Conservation (phyloP, 768 basidiomycete species). For the Nevesoporus exiguus region DNA sequence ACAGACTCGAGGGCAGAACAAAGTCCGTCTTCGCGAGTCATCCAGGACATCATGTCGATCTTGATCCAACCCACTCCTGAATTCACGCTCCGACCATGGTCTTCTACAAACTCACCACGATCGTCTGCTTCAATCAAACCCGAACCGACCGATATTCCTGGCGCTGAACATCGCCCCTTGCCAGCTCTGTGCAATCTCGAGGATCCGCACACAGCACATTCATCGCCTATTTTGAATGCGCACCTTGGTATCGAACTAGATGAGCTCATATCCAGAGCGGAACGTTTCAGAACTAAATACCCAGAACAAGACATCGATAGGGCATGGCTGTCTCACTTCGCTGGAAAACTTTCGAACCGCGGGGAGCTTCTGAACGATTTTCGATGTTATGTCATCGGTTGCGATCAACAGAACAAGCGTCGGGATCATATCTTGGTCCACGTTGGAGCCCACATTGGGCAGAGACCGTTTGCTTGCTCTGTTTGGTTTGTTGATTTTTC, state of each 20-base stretch:
- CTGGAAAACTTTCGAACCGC: constrained; percentile 56
- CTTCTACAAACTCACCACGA: constrained; percentile 1
- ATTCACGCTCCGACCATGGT: constrained; percentile 5
- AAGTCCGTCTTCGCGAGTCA: constrained; percentile 27
- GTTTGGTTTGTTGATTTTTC: constrained; percentile 50
- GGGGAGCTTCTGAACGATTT: constrained; percentile 60
- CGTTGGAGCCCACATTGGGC: constrained; percentile 67
- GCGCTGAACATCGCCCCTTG: not conserved
- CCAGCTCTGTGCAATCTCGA: constrained; percentile 1
- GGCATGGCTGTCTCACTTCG: constrained; percentile 63
- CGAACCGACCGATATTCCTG: not conserved
- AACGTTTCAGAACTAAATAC: constrained; percentile 50
- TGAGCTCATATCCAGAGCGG: constrained; percentile 54
- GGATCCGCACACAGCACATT: not conserved
- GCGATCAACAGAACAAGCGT: constrained; percentile 65
- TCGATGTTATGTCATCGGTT: constrained; percentile 66
- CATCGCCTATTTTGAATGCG: constrained; percentile 58
- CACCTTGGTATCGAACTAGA: constrained; percentile 56
- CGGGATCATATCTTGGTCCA: constrained; percentile 74
- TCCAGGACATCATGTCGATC: constrained; percentile 32
- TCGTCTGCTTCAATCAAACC: not conserved
- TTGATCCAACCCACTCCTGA: constrained; percentile 19
- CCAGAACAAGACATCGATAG: constrained; percentile 60
- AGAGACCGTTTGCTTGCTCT: constrained; percentile 61
- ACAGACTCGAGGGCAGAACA: constrained; percentile 2